Percentiles rank a stretch among this genome's conserved stretches.
Conservation (phyloP, 176 grass and related monocot species). For the Coix lacrymajobi region DNA sequence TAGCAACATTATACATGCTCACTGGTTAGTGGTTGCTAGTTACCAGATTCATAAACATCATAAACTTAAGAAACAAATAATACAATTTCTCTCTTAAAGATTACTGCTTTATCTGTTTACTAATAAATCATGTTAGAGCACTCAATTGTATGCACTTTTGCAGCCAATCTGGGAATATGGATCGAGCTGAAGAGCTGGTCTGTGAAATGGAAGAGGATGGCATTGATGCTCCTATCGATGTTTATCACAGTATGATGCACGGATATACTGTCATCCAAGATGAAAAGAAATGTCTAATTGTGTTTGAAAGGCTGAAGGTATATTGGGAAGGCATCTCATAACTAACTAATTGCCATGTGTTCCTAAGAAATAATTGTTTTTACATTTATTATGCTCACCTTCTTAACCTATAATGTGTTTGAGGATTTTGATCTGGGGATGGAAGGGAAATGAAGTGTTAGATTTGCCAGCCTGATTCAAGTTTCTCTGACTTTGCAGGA, state of each 20-base stretch:
- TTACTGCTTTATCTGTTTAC: background rate
- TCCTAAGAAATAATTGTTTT: background rate
- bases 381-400: background rate
- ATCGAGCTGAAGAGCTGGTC: conserved; percentile 75
- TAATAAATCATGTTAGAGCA: background rate
- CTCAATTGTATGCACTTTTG: conserved; percentile 25
- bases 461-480: conserved; percentile 16
- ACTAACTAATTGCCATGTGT: background rate
- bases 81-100: background rate
- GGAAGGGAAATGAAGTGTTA: background rate
- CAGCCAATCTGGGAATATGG: conserved; percentile 93
- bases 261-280: conserved; percentile 82
- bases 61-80: background rate
- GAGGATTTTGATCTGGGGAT: background rate
- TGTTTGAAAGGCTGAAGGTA: conserved; percentile 88
- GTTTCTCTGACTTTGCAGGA: conserved; percentile 59
- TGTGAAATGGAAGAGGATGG: conserved; percentile 92
- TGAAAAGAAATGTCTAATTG: conserved; percentile 87
- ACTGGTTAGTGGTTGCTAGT: conserved; percentile 69
- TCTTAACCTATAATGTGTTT: background rate
- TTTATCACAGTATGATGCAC: conserved; percentile 99
- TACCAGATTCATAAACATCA: conserved; percentile 12
- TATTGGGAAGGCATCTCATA: conserved; percentile 8
- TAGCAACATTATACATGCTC: conserved; percentile 95
- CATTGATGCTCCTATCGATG: conserved; percentile 78